These are phyloP conservation scores for Flueggea neowawraea DNA, from an alignment of 441 rosid genomes.

Conservation along the genomic window DNA sequence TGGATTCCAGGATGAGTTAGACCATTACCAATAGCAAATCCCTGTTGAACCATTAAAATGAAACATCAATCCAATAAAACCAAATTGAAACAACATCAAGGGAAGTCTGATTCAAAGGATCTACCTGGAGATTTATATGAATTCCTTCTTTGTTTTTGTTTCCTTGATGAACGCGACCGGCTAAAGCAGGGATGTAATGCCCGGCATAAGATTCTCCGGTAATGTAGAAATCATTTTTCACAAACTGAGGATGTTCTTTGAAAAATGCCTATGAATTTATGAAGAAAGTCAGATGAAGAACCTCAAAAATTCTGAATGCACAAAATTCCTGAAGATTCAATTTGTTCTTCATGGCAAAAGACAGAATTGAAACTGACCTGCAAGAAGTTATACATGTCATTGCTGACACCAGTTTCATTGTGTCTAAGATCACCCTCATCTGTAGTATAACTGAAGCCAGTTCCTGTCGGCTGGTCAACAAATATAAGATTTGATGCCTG, in stretches of 20 bases:
- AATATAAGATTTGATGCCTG: slow-evolving; percentile 76
- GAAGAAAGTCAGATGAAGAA: background rate
- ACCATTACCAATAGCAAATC: slow-evolving; percentile 91
- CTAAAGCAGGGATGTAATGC: slow-evolving; percentile 83
- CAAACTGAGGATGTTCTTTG: slow-evolving; percentile 53
- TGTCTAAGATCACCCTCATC: slow-evolving; percentile 66
- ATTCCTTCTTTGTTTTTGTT: slow-evolving; percentile 76
- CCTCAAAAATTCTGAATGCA: too few relatives aligned
- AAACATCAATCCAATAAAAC: background rate
- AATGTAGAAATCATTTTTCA: slow-evolving; percentile 66
- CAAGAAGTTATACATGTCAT: slow-evolving; percentile 75
- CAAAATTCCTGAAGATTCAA: too few relatives aligned
- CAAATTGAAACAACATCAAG: background rate
- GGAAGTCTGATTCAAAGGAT: background rate
- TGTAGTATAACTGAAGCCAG: slow-evolving; percentile 76
- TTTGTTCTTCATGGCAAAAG: too few relatives aligned
- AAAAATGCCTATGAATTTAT: slow-evolving; percentile 55
- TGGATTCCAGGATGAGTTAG: slow-evolving; percentile 69
- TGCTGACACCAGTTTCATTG: slow-evolving; percentile 61
- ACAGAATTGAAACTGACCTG: slow-evolving; percentile 44
- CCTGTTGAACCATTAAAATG: slow-evolving; percentile 35
- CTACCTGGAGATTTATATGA: slow-evolving; percentile 75
- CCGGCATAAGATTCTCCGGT: slow-evolving; percentile 96
- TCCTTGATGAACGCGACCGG: slow-evolving; percentile 60
- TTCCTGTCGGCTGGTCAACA: slow-evolving; percentile 81